Conservation (phyloP, 768 basidiomycete genomes). For the Pulveroboletus ravenelii region DNA sequence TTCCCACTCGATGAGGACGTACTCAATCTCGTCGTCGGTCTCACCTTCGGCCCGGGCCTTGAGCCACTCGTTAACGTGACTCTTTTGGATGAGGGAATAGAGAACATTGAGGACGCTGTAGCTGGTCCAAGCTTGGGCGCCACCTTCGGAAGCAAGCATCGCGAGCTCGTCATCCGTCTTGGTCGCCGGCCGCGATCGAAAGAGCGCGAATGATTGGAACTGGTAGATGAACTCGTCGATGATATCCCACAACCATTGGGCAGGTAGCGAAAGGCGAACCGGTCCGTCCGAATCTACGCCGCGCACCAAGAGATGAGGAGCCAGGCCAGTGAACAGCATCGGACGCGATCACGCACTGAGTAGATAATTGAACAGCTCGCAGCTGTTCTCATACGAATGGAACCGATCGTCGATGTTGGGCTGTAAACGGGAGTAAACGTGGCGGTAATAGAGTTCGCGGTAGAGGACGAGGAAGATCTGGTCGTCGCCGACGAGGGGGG, state of each 20-base stretch:
- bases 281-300: slow-evolving; percentile 82
- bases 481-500: slow-evolving; percentile 92
- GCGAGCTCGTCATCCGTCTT: slow-evolving; percentile 88
- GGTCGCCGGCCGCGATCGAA: slow-evolving; percentile 76
- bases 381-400: slow-evolving; percentile 97
- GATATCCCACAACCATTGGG: slow-evolving; percentile 98
- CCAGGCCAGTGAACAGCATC: neutral
- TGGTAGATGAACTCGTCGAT: slow-evolving; percentile 98
- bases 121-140: slow-evolving; percentile 89
- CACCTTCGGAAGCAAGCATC: slow-evolving; percentile 72
- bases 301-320: neutral
- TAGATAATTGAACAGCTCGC: slow-evolving; percentile 96
- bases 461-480: slow-evolving; percentile 96
- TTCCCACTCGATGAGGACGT: slow-evolving; percentile 21
- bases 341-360: slow-evolving; percentile 53
- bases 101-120: slow-evolving; percentile 98
- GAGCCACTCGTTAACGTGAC: slow-evolving; percentile 91
- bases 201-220: slow-evolving; percentile 93
- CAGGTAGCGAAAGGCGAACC: slow-evolving; percentile 87
- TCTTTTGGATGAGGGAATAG: slow-evolving; percentile 98
- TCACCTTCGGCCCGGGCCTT: slow-evolving; percentile 76
- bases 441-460: slow-evolving; percentile 91
- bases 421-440: slow-evolving; percentile 91
- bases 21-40: slow-evolving; percentile 80
- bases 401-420: slow-evolving; percentile 97